A percentile compares a stretch with the other conserved stretches of the same genome.
phyloP scores from a whole-genome alignment of 495 filamentous ascomycete genomes.

The Geoglossum glabrum region DNA sequence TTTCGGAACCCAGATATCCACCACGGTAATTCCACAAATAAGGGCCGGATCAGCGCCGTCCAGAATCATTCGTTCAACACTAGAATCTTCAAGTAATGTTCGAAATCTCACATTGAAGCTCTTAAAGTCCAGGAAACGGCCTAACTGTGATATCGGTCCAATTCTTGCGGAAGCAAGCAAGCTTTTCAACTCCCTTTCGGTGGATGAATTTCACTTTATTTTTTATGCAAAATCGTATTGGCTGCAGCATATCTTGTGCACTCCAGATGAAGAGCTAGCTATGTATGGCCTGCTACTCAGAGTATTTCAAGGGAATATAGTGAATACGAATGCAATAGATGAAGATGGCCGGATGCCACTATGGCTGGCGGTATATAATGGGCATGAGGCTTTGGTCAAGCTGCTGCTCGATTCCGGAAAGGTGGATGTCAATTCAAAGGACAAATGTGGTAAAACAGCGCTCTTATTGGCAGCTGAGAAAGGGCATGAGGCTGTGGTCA shows the following conservation, averaged over 20 bases:
- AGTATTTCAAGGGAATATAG: constrained; percentile 10
- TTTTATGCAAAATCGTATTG: constrained; percentile 14
- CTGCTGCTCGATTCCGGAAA: too few relatives aligned
- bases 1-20: constrained; percentile 18
- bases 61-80: constrained; percentile 14
- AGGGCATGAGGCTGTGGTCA: constrained; percentile 5
- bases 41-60: constrained; percentile 11
- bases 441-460: too few relatives aligned
- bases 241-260: constrained; percentile 6
- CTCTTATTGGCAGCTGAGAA: not conserved
- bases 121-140: constrained; percentile 12
- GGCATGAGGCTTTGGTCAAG: too few relatives aligned
- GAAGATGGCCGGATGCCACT: not conserved
- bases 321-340: constrained; percentile 2
- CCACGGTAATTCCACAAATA: constrained; percentile 10
- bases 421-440: too few relatives aligned
- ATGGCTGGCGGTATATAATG: too few relatives aligned
- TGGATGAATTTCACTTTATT: constrained; percentile 11
- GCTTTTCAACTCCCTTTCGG: constrained; percentile 4
- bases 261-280: constrained; percentile 4
- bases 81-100: constrained; percentile 11
- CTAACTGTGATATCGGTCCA: constrained; percentile 16
- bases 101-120: constrained; percentile 14
- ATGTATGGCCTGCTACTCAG: constrained; percentile 10
- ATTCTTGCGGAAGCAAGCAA: constrained; percentile 12